Evolutionary conservation across 805 yeast genomes (phyloP).

Genomic region (Ogataea wickerhamii): DNA sequence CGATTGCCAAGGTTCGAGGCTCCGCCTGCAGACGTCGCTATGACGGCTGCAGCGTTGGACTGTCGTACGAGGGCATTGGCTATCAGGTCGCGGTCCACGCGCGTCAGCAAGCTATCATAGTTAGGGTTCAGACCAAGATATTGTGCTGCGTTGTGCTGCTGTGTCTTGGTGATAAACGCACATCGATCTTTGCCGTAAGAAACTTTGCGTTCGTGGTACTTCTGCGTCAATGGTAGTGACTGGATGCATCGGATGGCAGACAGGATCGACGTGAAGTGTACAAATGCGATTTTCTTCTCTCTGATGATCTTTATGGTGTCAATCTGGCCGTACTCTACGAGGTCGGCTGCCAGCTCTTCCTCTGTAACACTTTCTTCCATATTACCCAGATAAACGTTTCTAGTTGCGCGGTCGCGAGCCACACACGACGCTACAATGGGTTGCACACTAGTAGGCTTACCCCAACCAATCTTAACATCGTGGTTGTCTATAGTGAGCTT

Average conservation of each 20-base stretch:
- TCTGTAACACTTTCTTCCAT: constrained; percentile 60
- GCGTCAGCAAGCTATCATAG: constrained; percentile 70
- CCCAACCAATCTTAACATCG: constrained; percentile 92
- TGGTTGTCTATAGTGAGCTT: constrained; percentile 75
- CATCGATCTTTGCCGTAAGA: constrained; percentile 93
- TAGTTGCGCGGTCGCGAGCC: constrained; percentile 82
- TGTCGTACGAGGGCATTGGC: constrained; percentile 84
- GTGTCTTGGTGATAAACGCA: constrained; percentile 91
- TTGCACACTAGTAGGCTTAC: constrained; percentile 69
- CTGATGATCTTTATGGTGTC: constrained; percentile 78
- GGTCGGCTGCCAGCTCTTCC: constrained; percentile 61
- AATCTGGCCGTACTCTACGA: constrained; percentile 72
- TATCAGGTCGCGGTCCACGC: constrained; percentile 51
- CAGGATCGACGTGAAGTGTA: constrained; percentile 82
- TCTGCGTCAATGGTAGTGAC: constrained; percentile 61
- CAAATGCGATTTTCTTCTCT: constrained; percentile 83
- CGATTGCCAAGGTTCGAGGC: constrained; percentile 88
- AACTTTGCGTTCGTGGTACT: constrained; percentile 73
- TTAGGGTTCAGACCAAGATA: constrained; percentile 90
- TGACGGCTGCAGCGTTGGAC: constrained; percentile 96
- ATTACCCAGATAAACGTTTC: constrained; percentile 88
- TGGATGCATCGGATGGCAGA: constrained; percentile 86
- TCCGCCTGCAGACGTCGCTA: constrained; percentile 93
- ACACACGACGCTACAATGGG: constrained; percentile 75
- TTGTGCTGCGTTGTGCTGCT: constrained; percentile 96